Conservation (phyloP, 2,329 filamentous ascomycete genomes). For the Hymenoscyphus repandus region DNA sequence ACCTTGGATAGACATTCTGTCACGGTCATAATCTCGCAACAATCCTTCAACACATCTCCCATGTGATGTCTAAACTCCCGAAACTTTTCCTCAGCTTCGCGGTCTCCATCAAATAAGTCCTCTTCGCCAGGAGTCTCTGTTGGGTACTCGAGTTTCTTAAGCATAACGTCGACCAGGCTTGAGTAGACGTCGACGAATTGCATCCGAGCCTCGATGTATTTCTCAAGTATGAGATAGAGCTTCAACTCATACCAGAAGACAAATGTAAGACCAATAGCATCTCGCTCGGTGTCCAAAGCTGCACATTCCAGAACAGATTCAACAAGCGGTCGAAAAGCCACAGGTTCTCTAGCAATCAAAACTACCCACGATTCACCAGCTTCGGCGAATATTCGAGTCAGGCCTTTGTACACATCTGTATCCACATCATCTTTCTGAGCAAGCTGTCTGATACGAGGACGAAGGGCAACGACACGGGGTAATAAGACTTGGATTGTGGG, state of each 20-base stretch:
- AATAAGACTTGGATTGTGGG: constrained; percentile 77
- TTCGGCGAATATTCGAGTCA: constrained; percentile 87
- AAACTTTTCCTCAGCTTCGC: constrained; percentile 95
- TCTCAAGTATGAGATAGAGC: constrained; percentile 87
- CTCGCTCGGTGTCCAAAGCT: constrained; percentile 77
- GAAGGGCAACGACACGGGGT: constrained; percentile 71
- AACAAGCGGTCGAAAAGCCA: constrained; percentile 77
- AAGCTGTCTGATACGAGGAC: constrained; percentile 68
- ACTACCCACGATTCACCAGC: constrained; percentile 94
- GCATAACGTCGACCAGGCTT: constrained; percentile 85
- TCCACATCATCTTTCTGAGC: constrained; percentile 80
- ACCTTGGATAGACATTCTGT: constrained; percentile 88
- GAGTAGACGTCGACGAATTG: constrained; percentile 78
- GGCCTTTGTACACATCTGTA: constrained; percentile 76
- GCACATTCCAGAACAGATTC: constrained; percentile 91
- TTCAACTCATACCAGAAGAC: constrained; percentile 98
- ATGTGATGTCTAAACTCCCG: constrained; percentile 94
- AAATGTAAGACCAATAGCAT: constrained; percentile 91
- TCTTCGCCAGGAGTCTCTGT: constrained; percentile 46
- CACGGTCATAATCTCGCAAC: constrained; percentile 92
- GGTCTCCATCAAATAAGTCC: constrained; percentile 92
- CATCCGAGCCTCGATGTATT: constrained; percentile 76
- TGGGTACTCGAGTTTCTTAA: constrained; percentile 85
- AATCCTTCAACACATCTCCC: constrained; percentile 96
- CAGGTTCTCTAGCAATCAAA: constrained; percentile 77